A percentile compares a stretch with the other conserved stretches of the same genome.
Conservation (phyloP, 2,329 filamentous ascomycete species). For the Thelonectria discophora region DNA sequence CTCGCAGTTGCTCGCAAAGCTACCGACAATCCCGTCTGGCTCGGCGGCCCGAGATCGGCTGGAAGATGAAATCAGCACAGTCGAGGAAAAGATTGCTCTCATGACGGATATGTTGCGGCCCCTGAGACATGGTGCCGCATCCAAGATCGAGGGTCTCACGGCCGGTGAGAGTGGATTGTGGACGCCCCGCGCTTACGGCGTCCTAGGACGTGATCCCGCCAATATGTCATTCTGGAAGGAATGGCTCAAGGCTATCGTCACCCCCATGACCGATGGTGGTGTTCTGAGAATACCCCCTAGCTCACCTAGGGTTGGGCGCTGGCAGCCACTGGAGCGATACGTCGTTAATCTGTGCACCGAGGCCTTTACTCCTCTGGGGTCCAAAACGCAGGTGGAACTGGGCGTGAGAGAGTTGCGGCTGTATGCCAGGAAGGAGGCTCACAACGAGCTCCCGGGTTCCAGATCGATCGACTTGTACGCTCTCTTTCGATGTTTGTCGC, state of each 20-base stretch:
- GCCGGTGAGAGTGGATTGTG: conserved; percentile 95
- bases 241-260: conserved; percentile 92
- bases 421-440: conserved; percentile 91
- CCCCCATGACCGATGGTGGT: conserved; percentile 92
- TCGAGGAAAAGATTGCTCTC: conserved; percentile 95
- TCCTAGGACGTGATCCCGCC: conserved; percentile 84
- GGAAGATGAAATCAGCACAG: conserved; percentile 93
- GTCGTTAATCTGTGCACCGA: conserved; percentile 97
- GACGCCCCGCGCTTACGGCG: conserved; percentile 92
- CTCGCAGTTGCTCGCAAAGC: conserved; percentile 83
- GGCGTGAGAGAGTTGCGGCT: conserved; percentile 88
- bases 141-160: conserved; percentile 96
- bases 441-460: conserved; percentile 91
- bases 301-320: conserved; percentile 89
- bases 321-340: conserved; percentile 96
- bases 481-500: conserved; percentile 86
- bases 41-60: conserved; percentile 82
- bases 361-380: conserved; percentile 89
- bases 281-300: conserved; percentile 85
- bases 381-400: conserved; percentile 94
- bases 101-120: conserved; percentile 97
- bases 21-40: conserved; percentile 83
- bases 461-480: conserved; percentile 93
- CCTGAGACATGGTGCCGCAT: conserved; percentile 90
- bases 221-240: conserved; percentile 98